Base-by-base conservation (phyloP, 2,329 filamentous ascomycete species). In the Ceratocystis destructans region DNA sequence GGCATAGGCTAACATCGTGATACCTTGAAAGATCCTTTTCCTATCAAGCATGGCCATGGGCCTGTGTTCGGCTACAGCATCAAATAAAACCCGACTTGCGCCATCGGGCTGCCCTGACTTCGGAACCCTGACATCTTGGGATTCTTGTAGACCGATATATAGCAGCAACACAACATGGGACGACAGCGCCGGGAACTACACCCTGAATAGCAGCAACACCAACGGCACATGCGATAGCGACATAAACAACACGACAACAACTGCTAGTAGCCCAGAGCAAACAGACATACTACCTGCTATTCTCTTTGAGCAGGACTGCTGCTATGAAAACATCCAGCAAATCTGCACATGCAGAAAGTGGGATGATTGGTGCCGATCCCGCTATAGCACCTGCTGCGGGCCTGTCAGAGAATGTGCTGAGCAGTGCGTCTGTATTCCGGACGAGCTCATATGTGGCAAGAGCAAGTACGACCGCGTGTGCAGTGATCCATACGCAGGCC, bases 351-450 rank as follows among this genome's bases (percentile, higher is more conserved):
- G 64, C 33, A 55, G 45, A 50, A 61, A 48, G 6, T 61, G 61
- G 20, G 64, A 66, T 28, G 45, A 66, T 15, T 66, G 64, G 64
- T 66, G 64, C 15, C 59, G 64, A 5, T 41, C 55, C 2, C 64
- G 50, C 22, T 66, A 45, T 45, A 66, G 64, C n/a, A 50, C 41
- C n/a, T 66, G 64, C 15, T 66, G 64, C 7, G 64, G 64, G 17
- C 64, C 64, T 17, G 31, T 66, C 5, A 55, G 55, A n/a, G 31
- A 62, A 33, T 66, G 64, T 48, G 64, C 64, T 3, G 64, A 66
- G 45, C 59, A 66, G 15, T 66, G 64, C 45, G 22, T 66, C 37
- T 66, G 64, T 45, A 55, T 66, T 12, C 64, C 64, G 2, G 59
- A 62, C 12, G 64, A 66, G 28, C 48, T 66, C 22, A 45, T 48